A percentile compares a stretch with the other conserved stretches of the same genome.
Evolutionary conservation across 2,329 filamentous ascomycete genomes (phyloP).

Genomic region (Ophiocordyceps camponoti-leonardi): DNA sequence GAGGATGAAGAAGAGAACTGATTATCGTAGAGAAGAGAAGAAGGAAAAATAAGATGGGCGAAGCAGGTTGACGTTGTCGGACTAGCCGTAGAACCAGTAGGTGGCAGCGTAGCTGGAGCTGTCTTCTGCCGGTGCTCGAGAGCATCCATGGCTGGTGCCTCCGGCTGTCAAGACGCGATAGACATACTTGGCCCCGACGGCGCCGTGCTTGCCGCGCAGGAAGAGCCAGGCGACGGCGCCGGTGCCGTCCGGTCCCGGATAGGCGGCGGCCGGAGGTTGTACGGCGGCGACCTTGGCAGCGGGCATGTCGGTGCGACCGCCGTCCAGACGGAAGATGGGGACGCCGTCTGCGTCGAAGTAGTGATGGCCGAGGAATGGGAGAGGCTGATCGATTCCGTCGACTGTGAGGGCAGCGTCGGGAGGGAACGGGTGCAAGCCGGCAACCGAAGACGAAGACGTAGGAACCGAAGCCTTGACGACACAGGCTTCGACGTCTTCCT

Average conservation of each 20-base stretch:
- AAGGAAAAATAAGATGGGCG: too few relatives aligned
- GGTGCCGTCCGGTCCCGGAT: too few relatives aligned
- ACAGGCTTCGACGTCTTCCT: too few relatives aligned
- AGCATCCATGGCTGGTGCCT: conserved; percentile 27
- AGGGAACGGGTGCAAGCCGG: too few relatives aligned
- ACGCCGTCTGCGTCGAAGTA: conserved; percentile 38
- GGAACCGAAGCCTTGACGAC: too few relatives aligned
- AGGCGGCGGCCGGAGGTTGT: conserved; percentile 38
- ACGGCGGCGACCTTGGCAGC: conserved; percentile 30
- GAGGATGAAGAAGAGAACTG: too few relatives aligned
- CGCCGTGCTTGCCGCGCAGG: conserved; percentile 23
- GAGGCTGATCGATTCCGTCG: conserved; percentile 11
- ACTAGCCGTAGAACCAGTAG: conserved; percentile 38
- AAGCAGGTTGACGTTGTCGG: too few relatives aligned
- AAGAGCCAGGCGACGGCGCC: conserved; percentile 39
- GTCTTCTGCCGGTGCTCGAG: conserved; percentile 18
- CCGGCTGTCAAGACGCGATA: conserved; percentile 40
- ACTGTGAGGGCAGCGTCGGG: conserved; percentile 20
- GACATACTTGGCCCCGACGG: conserved; percentile 21
- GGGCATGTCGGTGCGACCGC: conserved; percentile 19
- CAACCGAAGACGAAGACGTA: too few relatives aligned
- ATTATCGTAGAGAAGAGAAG: too few relatives aligned
- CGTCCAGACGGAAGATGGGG: conserved; percentile 42
- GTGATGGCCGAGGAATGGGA: conserved; percentile 43
- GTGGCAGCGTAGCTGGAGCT: conserved; percentile 38